A percentile compares a stretch with the other conserved stretches of the same genome.
phyloP scores from a whole-genome alignment of 306 rosid species.

The Gleditsia sinensis region DNA sequence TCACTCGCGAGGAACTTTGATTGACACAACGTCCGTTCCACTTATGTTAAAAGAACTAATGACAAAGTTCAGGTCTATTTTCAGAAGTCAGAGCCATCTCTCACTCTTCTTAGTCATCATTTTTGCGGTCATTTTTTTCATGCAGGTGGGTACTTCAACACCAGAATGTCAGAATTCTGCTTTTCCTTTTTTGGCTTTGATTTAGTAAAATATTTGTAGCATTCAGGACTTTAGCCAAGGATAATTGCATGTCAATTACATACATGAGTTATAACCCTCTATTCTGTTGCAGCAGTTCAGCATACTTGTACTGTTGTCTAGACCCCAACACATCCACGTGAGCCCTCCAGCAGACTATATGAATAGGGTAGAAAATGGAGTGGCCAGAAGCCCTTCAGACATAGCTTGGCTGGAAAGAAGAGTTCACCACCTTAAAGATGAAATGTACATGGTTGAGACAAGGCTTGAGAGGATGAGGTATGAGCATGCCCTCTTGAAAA shows the following conservation, averaged over 20 bases:
- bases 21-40: conserved; percentile 40
- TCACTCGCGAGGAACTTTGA: conserved; percentile 43
- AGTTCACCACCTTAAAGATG: conserved; percentile 84
- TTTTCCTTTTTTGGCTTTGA: neutral
- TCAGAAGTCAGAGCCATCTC: conserved; percentile 74
- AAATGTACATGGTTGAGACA: conserved; percentile 85
- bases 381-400: conserved; percentile 55
- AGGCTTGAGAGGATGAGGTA: conserved; percentile 82
- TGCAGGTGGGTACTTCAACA: conserved; percentile 69
- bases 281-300: conserved; percentile 79
- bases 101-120: conserved; percentile 55
- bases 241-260: conserved; percentile 10
- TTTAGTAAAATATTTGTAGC: neutral
- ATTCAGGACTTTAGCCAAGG: neutral
- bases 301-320: conserved; percentile 73
- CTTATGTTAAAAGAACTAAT: conserved; percentile 52
- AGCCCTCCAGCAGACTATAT: conserved; percentile 53
- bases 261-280: neutral
- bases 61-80: conserved; percentile 48
- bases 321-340: conserved; percentile 83
- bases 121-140: conserved; percentile 77
- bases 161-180: conserved; percentile 2
- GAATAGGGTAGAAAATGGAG: conserved; percentile 47
- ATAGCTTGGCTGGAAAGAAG: conserved; percentile 85
- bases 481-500: conserved; percentile 71